phyloP scores from a whole-genome alignment of 495 filamentous ascomycete species.

The Alectoria sarmentosa region DNA sequence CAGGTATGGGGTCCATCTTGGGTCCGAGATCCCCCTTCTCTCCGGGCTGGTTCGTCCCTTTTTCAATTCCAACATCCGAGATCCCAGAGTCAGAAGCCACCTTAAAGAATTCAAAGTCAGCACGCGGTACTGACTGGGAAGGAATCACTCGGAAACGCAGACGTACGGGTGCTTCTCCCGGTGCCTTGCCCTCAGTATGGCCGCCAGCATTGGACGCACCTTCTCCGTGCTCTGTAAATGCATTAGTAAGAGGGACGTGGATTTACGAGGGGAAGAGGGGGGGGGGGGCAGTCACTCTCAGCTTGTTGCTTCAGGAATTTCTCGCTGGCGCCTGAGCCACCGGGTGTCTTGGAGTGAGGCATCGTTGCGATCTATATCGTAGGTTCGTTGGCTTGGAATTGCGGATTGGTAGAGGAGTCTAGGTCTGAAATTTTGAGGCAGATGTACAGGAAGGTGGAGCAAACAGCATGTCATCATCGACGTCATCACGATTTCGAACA shows the following conservation, averaged over 20 bases:
- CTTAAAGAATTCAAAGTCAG: background rate
- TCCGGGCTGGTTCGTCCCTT: slow-evolving; percentile 23
- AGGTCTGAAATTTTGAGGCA: too few relatives aligned
- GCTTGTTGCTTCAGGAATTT: slow-evolving; percentile 29
- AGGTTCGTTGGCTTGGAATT: background rate
- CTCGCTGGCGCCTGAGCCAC: slow-evolving; percentile 20
- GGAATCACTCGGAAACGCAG: background rate
- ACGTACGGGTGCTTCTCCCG: slow-evolving; percentile 17
- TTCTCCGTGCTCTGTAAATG: slow-evolving; percentile 10
- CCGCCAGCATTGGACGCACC: slow-evolving; percentile 22
- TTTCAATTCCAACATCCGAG: slow-evolving; percentile 17
- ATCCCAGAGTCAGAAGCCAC: slow-evolving; percentile 22
- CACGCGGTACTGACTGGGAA: background rate
- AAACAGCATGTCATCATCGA: too few relatives aligned
- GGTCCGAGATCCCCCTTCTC: slow-evolving; percentile 18
- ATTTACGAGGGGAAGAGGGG: background rate
- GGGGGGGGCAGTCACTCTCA: slow-evolving; percentile 30
- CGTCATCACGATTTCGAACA: too few relatives aligned
- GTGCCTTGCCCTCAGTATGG: slow-evolving; percentile 21
- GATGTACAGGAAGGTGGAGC: too few relatives aligned
- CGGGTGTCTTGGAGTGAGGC: slow-evolving; percentile 21
- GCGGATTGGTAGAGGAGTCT: too few relatives aligned
- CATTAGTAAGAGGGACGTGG: background rate
- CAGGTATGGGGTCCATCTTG: slow-evolving; percentile 17
- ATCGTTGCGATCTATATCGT: slow-evolving; percentile 4